Evolutionary conservation across 2,329 filamentous ascomycete species (phyloP), one percentile per base, ranked within the genome.

Genomic region (Juglanconis sp.): DNA sequence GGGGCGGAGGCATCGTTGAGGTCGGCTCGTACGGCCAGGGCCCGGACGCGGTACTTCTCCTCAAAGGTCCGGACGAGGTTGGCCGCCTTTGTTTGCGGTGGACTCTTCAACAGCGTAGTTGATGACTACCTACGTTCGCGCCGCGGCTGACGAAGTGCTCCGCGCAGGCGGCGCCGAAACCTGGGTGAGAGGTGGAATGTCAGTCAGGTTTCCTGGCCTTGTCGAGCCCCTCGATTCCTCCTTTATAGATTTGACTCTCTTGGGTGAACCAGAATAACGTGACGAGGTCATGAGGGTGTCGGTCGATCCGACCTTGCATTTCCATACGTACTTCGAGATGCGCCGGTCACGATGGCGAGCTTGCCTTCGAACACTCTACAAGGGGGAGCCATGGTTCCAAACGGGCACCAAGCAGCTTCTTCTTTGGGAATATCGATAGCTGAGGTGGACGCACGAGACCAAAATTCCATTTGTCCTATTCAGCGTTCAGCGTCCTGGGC

Each of bases 271-370:
- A 24, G 17, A 24, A 24, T 24, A 24, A 24, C 17, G 17, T 24
- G 17, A 24, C 17, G 17, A 24, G 17, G 17, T 24, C 17, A 24
- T 24, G 17, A 24, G 17, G 17, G 17, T 24, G 17, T 24, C 17
- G 17, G 17, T 24, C 17, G 17, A 24, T 24, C 17, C 17, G 17
- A 24, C 17, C 17, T 24, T 24, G 17, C 17, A 24, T 24, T 1
- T 2, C 17, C 17, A 24, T 24, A 53, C 55, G 10, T 70, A 77
- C 77, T 77, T 67, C 79, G 70, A 44, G 77, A 79, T 46, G 76
- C 78, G 38, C 79, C 79, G 1, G 79, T 81, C 5, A 81, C 75
- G 47, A 82, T 75, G 31, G 73, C 79, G 6, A 80, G 67, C 58
- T 78, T 77, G 57, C 79, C 77, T 59, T 81, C 77, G 49, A 62